Conservation (phyloP, 805 yeast genomes). For the Schizosaccharomyces octosporus region DNA sequence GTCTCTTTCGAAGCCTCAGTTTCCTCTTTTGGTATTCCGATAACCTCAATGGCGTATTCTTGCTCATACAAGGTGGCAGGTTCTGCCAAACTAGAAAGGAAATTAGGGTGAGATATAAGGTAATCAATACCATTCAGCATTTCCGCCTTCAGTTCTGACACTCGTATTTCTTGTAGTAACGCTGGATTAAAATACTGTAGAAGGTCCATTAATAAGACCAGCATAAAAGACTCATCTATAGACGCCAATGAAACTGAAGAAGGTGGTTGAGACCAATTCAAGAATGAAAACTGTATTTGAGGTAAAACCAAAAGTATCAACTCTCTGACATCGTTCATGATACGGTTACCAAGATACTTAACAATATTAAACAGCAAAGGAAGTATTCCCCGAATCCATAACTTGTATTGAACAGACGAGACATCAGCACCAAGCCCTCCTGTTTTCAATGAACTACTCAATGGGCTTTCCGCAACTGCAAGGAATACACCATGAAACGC, state of each 20-base stretch:
- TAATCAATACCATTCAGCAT: constrained; percentile 24
- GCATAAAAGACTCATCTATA: constrained; percentile 42
- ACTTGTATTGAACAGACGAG: constrained; percentile 34
- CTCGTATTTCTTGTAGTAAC: neutral
- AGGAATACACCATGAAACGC: constrained; percentile 39
- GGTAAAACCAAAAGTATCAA: constrained; percentile 37
- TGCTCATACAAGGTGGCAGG: constrained; percentile 45
- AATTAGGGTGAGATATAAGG: constrained; percentile 67
- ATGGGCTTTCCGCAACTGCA: constrained; percentile 47
- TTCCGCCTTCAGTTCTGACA: neutral
- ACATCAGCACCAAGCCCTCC: constrained; percentile 33
- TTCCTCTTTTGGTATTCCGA: neutral
- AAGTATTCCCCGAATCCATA: constrained; percentile 73
- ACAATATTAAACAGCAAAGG: constrained; percentile 38
- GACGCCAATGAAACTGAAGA: constrained; percentile 21
- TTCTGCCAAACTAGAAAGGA: constrained; percentile 39
- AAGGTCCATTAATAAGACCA: constrained; percentile 37
- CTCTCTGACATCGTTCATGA: constrained; percentile 38
- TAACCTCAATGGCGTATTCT: constrained; percentile 20
- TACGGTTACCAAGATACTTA: constrained; percentile 35
- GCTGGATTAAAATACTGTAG: constrained; percentile 14
- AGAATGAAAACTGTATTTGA: constrained; percentile 39
- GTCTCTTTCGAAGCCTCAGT: neutral
- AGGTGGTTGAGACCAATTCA: constrained; percentile 40
- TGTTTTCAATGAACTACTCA: constrained; percentile 38